A percentile compares a stretch with the other conserved stretches of the same genome.
These are phyloP conservation scores for Inosperma sp. DNA, from an alignment of 768 basidiomycete genomes.

Conservation along the genomic window DNA sequence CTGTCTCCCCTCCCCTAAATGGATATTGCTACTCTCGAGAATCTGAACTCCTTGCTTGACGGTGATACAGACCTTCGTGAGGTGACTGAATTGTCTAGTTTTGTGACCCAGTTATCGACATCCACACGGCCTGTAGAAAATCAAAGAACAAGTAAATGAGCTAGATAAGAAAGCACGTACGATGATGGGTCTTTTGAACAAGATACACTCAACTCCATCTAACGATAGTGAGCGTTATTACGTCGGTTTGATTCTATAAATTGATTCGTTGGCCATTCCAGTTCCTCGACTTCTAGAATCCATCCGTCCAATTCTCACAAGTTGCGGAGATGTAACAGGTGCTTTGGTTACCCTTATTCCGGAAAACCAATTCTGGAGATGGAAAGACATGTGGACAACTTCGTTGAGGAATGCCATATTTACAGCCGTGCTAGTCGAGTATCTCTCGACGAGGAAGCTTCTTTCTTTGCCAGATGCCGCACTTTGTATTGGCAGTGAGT, in stretches of 20 bases:
- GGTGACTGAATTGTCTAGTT: constrained; percentile 39
- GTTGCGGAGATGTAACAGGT: constrained; percentile 47
- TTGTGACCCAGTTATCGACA: not conserved
- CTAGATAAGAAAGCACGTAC: constrained; percentile 71
- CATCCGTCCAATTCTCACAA: constrained; percentile 50
- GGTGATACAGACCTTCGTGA: constrained; percentile 61
- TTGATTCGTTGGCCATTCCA: constrained; percentile 23
- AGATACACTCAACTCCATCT: constrained; percentile 69
- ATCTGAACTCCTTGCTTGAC: constrained; percentile 57
- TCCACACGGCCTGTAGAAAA: constrained; percentile 48
- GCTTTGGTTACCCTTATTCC: constrained; percentile 60
- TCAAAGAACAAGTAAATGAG: constrained; percentile 69
- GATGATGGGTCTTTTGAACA: constrained; percentile 73
- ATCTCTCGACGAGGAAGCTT: constrained; percentile 54
- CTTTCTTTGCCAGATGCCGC: constrained; percentile 50
- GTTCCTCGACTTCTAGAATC: constrained; percentile 57
- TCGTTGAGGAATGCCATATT: constrained; percentile 66
- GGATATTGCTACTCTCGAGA: constrained; percentile 52
- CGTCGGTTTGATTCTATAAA: too few relatives aligned
- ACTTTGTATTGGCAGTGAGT: constrained; percentile 64
- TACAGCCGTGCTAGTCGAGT: constrained; percentile 60
- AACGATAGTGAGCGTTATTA: constrained; percentile 59
- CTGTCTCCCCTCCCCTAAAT: constrained; percentile 31
- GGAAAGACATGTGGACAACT: constrained; percentile 80
- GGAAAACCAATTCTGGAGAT: constrained; percentile 73